phyloP scores from a whole-genome alignment of 208 protist species.

The Crithidia acanthocephali region DNA sequence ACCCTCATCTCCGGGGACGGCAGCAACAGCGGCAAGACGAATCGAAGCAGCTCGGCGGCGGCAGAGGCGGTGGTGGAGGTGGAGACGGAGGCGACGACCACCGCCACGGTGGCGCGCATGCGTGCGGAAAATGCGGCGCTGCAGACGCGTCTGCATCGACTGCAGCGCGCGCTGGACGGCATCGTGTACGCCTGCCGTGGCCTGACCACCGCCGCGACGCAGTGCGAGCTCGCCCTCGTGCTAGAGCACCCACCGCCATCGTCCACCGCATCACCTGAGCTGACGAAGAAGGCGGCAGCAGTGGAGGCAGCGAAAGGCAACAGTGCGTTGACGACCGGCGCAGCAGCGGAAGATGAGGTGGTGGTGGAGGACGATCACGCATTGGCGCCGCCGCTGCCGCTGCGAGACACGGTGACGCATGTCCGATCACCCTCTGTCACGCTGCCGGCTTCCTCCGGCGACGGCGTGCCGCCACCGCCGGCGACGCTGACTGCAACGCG shows the following conservation, averaged over 20 bases:
- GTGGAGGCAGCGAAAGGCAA: too few relatives aligned
- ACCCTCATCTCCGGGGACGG: too few relatives aligned
- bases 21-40: not conserved
- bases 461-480: not conserved
- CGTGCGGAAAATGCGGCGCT: not conserved
- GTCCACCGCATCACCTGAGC: not conserved
- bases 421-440: not conserved
- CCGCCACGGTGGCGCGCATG: not conserved
- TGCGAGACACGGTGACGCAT: not conserved
- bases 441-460: not conserved
- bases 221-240: constrained; percentile 13
- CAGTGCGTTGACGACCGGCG: too few relatives aligned
- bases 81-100: not conserved
- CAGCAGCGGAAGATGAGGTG: not conserved
- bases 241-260: not conserved
- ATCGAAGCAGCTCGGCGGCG: not conserved
- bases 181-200: constrained; percentile 14
- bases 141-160: not conserved
- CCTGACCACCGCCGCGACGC: constrained; percentile 12
- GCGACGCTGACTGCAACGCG: not conserved
- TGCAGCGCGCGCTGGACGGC: constrained; percentile 6
- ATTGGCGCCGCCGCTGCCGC: not conserved
- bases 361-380: not conserved
- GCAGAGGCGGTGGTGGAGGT: not conserved
- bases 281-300: not conserved